phyloP scores from a whole-genome alignment of 1,284 basidiomycete genomes.

The Chondrostereum purpureum region DNA sequence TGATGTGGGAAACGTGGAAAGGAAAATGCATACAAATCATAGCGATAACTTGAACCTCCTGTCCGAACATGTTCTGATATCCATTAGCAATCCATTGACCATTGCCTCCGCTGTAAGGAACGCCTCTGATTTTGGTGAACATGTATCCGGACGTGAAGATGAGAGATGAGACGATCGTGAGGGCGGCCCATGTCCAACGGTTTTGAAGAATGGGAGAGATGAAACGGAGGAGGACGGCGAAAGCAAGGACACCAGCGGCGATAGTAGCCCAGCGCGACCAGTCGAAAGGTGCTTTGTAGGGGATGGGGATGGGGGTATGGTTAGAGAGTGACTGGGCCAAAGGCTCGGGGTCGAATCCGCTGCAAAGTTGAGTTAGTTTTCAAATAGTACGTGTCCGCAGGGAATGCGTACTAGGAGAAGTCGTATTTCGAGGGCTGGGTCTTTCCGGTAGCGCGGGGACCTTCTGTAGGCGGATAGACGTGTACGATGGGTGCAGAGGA shows the following conservation, averaged over 20 bases:
- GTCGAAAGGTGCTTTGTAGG: conserved; percentile 68
- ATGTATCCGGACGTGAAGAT: conserved; percentile 91
- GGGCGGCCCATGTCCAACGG: conserved; percentile 76
- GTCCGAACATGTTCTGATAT: conserved; percentile 86
- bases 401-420: conserved; percentile 56
- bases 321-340: conserved; percentile 72
- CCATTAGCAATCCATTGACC: conserved; percentile 83
- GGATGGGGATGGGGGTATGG: conserved; percentile 68
- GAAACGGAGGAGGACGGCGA: conserved; percentile 49
- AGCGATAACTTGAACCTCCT: conserved; percentile 87
- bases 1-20: conserved; percentile 6
- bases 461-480: conserved; percentile 69
- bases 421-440: conserved; percentile 66
- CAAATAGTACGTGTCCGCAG: conserved; percentile 1
- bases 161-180: conserved; percentile 60
- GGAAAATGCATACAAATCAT: conserved; percentile 72
- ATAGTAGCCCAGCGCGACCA: conserved; percentile 51
- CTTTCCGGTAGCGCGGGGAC: conserved; percentile 55
- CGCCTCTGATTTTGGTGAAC: conserved; percentile 90
- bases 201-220: conserved; percentile 66
- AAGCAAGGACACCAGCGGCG: conserved; percentile 34
- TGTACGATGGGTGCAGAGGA: conserved; percentile 80
- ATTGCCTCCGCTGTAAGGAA: conserved; percentile 64
- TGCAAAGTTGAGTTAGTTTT: conserved; percentile 24
- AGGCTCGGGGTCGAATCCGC: conserved; percentile 73